A percentile compares a stretch with the other conserved stretches of the same genome.
phyloP scores from a whole-genome alignment of 2,329 filamentous ascomycete genomes.

The Allantophomopsis cytisporea region DNA sequence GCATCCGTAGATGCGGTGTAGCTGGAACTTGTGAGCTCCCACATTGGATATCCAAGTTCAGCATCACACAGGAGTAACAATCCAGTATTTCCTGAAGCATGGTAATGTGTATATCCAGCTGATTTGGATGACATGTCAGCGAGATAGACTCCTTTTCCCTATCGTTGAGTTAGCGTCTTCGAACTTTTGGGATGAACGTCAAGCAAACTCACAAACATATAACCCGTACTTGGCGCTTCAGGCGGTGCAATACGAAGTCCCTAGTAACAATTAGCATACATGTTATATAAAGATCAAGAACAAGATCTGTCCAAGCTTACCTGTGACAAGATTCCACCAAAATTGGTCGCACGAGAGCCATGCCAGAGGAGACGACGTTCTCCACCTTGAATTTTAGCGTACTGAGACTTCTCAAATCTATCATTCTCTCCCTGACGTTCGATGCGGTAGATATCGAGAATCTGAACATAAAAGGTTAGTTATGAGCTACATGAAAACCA shows the following conservation, averaged over 20 bases:
- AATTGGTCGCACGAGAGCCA: constrained; percentile 73
- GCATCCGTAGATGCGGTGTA: constrained; percentile 53
- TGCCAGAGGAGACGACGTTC: constrained; percentile 78
- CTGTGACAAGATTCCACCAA: constrained; percentile 61
- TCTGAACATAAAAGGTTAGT: constrained; percentile 13
- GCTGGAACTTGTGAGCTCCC: constrained; percentile 40
- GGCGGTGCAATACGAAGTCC: constrained; percentile 82
- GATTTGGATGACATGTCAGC: constrained; percentile 78
- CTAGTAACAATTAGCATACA: constrained; percentile 29
- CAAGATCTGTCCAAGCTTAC: too few relatives aligned
- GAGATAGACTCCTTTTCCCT: constrained; percentile 70
- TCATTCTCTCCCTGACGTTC: constrained; percentile 59
- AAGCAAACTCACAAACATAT: constrained; percentile 53
- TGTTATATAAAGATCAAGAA: too few relatives aligned
- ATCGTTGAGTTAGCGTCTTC: too few relatives aligned
- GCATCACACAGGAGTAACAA: constrained; percentile 76
- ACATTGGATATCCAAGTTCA: constrained; percentile 64
- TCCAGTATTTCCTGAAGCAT: constrained; percentile 51
- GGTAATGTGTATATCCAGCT: constrained; percentile 58
- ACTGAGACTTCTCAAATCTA: constrained; percentile 47
- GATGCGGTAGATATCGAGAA: constrained; percentile 73
- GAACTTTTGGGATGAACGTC: too few relatives aligned
- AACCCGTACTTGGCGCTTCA: constrained; percentile 65
- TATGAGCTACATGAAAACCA: too few relatives aligned
- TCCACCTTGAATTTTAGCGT: constrained; percentile 20